These are phyloP conservation scores for Helotiales sp. DNA, from an alignment of 2,329 filamentous ascomycete genomes.

Conservation along the genomic window DNA sequence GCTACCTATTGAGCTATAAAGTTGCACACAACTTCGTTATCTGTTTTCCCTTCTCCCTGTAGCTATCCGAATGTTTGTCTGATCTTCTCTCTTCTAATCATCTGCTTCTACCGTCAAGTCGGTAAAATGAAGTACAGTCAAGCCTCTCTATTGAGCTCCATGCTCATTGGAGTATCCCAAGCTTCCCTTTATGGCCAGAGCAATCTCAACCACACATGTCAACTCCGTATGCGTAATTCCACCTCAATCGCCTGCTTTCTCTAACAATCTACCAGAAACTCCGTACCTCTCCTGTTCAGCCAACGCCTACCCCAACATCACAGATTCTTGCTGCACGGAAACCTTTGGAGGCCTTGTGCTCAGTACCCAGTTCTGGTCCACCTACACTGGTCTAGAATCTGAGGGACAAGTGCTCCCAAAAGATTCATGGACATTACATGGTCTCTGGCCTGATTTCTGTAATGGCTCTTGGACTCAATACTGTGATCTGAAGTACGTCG, in stretches of 20 bases:
- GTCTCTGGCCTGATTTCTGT: constrained; percentile 46
- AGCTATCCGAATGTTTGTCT: too few species aligned
- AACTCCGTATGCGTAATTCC: constrained; percentile 20
- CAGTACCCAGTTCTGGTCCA: constrained; percentile 64
- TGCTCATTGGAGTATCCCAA: constrained; percentile 8
- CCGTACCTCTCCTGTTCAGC: constrained; percentile 49
- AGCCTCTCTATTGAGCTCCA: neutral
- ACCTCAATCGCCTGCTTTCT: neutral
- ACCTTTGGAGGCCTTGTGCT: constrained; percentile 64
- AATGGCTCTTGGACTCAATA: constrained; percentile 65
- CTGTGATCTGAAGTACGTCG: constrained; percentile 53
- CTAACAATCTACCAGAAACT: constrained; percentile 21
- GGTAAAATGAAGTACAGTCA: constrained; percentile 11
- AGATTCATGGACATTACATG: constrained; percentile 53
- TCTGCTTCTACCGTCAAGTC: neutral
- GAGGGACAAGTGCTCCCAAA: constrained; percentile 58
- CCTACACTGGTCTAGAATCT: constrained; percentile 59
- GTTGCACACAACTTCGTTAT: neutral
- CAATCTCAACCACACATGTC: constrained; percentile 30
- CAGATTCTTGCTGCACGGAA: constrained; percentile 65
- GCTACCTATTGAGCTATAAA: constrained; percentile 2
- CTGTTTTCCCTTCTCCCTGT: neutral
- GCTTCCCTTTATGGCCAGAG: constrained; percentile 30
- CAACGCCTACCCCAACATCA: constrained; percentile 43
- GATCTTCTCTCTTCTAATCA: neutral